Base-by-base conservation (phyloP, 169 alveolate genomes). In the Cryptosporidium parvum region DNA sequence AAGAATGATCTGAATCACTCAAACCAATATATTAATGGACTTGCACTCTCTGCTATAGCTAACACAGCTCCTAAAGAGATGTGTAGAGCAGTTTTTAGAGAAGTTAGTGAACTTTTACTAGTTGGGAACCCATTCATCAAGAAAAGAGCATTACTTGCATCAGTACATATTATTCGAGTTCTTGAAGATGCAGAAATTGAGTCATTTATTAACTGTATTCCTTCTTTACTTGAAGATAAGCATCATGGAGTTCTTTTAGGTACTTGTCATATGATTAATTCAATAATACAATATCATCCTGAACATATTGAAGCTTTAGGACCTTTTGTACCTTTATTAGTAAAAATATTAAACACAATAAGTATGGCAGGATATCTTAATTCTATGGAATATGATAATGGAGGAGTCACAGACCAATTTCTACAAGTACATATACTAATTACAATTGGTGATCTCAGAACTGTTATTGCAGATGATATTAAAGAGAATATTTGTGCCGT, bases 21-120 rank as follows among this genome's bases (percentile, higher is more conserved):
- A 61, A 97, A 95, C 80, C 98, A 95, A 84, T 96, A 96, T 91
- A 95, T 98, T 44, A 96, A 97, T 37, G 99, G 99, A n/a, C 91
- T 98, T 59, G 99, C 99, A n/a, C 93, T 98, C 31, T 95, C 98
- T 68, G 99, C 99, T 10, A 86, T 99, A 68, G 99, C 98, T n/a
- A 99, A 98, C 94, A 96, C 98, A 26, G 99, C 99, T 37, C 98
- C 99, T 59, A 94, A 96, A 51, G 99, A 98, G 80, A 98, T 98
- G 99, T 98, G 99, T 85, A 92, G 98, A 91, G 98, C 97, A 75
- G 94, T 97, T 42, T 95, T 96, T 85, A 95, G 95, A 42, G 97
- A 93, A 72, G 98, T 99, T 31, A 96, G 97, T 69, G 94, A 96
- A 75, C 91, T 98, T 75, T 93, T 98, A 95, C 92, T 94, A 86